phyloP scores from a whole-genome alignment of 1,284 basidiomycete genomes.

The Pyrrhoderma lamaoense region DNA sequence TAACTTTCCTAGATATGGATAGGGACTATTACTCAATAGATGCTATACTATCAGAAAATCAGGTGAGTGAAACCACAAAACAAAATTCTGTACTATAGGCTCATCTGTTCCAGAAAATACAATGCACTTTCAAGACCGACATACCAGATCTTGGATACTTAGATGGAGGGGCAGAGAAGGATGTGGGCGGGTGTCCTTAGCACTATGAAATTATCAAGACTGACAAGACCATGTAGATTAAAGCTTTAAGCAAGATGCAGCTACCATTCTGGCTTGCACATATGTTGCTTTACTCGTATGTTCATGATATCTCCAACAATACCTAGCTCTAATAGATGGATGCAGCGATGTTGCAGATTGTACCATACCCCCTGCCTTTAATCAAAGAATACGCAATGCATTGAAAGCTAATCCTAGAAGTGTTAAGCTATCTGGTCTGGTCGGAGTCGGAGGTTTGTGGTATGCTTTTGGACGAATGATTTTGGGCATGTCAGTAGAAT shows the following conservation, averaged over 20 bases:
- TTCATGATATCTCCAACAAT: constrained; percentile 11
- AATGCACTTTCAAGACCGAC: constrained; percentile 81
- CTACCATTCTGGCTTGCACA: constrained; percentile 85
- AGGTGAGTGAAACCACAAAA: constrained; percentile 38
- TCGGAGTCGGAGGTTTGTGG: constrained; percentile 84
- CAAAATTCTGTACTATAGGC: neutral
- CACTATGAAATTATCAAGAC: neutral
- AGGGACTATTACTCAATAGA: constrained; percentile 85
- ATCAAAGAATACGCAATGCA: constrained; percentile 69
- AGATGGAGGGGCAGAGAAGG: constrained; percentile 72
- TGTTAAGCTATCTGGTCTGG: constrained; percentile 71
- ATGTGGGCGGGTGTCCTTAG: constrained; percentile 38
- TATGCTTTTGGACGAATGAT: constrained; percentile 83
- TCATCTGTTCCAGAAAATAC: constrained; percentile 58
- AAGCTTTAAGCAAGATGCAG: constrained; percentile 62
- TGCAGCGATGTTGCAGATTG: constrained; percentile 80
- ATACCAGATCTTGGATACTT: constrained; percentile 85
- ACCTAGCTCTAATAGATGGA: constrained; percentile 7
- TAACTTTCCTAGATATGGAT: constrained; percentile 46
- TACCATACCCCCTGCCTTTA: constrained; percentile 72
- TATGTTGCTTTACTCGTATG: constrained; percentile 74
- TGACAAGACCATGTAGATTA: constrained; percentile 45
- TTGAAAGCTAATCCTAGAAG: constrained; percentile 78
- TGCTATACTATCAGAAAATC: constrained; percentile 84
- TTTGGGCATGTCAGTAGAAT: constrained; percentile 60